phyloP scores from a whole-genome alignment of 331 rosid species.

The Pyracantha coccinea region DNA sequence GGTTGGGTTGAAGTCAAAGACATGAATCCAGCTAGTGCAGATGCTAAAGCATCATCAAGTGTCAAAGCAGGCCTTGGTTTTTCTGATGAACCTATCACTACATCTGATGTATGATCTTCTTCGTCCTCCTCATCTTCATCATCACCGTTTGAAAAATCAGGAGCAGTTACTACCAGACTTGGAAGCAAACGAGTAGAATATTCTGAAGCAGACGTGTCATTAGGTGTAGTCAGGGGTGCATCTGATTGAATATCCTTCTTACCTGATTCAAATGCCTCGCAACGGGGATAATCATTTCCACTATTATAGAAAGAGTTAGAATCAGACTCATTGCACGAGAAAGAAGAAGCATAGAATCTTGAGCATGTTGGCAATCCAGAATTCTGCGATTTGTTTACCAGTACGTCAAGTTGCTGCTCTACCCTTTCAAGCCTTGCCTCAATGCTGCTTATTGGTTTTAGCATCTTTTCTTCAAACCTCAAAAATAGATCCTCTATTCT shows the following conservation, averaged over 20 bases:
- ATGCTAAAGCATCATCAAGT: conserved; percentile 72
- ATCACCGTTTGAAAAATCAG: conserved; percentile 61
- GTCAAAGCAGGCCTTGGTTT: conserved; percentile 37
- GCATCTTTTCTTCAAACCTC: conserved; percentile 81
- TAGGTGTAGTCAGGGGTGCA: conserved; percentile 18
- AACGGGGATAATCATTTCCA: conserved; percentile 23
- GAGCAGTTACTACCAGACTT: conserved; percentile 74
- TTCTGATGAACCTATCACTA: conserved; percentile 16
- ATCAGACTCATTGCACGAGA: conserved; percentile 44
- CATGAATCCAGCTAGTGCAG: conserved; percentile 69
- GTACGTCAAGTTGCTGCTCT: conserved; percentile 74
- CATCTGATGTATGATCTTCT: conserved; percentile 17
- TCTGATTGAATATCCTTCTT: conserved; percentile 31
- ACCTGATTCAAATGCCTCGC: conserved; percentile 33
- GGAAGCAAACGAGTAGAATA: conserved; percentile 41
- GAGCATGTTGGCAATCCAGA: conserved; percentile 33
- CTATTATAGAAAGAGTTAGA: conserved; percentile 31
- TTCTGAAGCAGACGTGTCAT: conserved; percentile 25
- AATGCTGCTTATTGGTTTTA: conserved; percentile 62
- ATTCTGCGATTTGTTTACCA: conserved; percentile 36
- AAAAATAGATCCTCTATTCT: conserved; percentile 59
- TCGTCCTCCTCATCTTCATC: conserved; percentile 49
- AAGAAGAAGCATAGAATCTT: conserved; percentile 53
- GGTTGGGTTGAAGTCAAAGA: conserved; percentile 35
- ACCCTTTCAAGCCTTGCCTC: conserved; percentile 77